These are phyloP conservation scores for Vairimorpha necatrix DNA, from an alignment of 371 early-diverging fungal genomes.

Conservation along the genomic window DNA sequence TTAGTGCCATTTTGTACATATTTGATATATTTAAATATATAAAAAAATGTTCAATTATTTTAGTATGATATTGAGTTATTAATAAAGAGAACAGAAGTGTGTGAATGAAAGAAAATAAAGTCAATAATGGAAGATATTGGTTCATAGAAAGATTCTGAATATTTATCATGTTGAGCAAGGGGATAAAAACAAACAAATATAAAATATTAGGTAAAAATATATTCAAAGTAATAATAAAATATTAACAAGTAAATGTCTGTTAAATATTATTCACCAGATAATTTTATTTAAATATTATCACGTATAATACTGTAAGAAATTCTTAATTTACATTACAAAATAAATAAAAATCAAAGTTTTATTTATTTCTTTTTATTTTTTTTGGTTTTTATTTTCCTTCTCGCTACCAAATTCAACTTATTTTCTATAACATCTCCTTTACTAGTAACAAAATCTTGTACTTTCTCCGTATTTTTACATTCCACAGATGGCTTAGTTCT, in stretches of 20 bases:
- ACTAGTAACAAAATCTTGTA: neutral
- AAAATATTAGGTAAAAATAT: neutral
- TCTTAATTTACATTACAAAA: neutral
- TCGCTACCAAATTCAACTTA: slow-evolving; percentile 41
- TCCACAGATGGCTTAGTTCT: neutral
- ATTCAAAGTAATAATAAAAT: neutral
- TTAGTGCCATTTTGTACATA: neutral
- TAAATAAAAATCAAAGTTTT: neutral
- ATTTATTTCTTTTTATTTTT: slow-evolving; percentile 36
- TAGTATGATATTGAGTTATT: neutral
- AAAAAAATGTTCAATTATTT: neutral
- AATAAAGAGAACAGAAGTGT: neutral
- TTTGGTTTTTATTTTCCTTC: slow-evolving; percentile 40
- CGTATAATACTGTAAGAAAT: too few species aligned
- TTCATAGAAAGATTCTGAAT: neutral
- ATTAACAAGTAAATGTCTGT: neutral
- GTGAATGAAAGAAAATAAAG: neutral
- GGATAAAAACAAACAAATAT: neutral
- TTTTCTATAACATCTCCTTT: slow-evolving; percentile 46
- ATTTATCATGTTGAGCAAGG: neutral
- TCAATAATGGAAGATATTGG: neutral
- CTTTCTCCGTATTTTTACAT: neutral
- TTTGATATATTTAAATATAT: neutral
- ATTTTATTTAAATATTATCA: too few species aligned
- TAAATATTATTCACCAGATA: too few species aligned